Base-by-base conservation (phyloP, 2,329 filamentous ascomycete genomes). In the Amauroascus verrucosus region DNA sequence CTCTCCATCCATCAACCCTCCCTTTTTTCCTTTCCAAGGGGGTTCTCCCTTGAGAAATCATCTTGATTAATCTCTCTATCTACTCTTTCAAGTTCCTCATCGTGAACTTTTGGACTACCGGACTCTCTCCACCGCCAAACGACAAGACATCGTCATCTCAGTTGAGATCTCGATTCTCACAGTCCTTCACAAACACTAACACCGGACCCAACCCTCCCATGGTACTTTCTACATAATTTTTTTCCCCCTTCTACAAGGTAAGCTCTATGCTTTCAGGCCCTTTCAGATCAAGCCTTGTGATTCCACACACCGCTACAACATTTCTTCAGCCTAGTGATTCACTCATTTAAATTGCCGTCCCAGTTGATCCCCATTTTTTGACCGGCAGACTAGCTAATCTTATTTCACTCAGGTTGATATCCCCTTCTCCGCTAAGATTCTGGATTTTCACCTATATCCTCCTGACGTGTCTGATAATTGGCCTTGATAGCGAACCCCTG, bases 11-110 rank as follows among this genome's bases (percentile, higher is more conserved):
- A 45, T 16, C 24, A 16, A 47, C 50, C 48, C 52, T 20, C 41
- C 49, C 11, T 26, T 43, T 32, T 57, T 45, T 16, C 20, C 53
- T 28, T 26, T 43, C 24, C 45, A 49, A 16, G 41, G 48, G 28
- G 38, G n/a, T 41, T 53, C 53, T 71, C 43, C 38, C 35, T 54
- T 49, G 37, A 33, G 38, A 37, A 43, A 16, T 50, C 30, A 33
- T 26, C 38, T 26, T 16, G 6, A 22, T 45, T 18, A 30, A 20
- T 8, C 38, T 38, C 30, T 20, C 13, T 37, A 24, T n/a, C 14
- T 28, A 13, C 13, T 6, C n/a, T 5, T 38, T 13, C 4, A 6
- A 30, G 26, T 20, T 45, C 26, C 40, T 40, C 22, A 26, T 30
- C 26, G 20, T 13, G 50, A 18, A 11, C 14, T 6, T 24, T 20